Evolutionary conservation across 768 basidiomycete species (phyloP).

Genomic region (Ramaria rubella): DNA sequence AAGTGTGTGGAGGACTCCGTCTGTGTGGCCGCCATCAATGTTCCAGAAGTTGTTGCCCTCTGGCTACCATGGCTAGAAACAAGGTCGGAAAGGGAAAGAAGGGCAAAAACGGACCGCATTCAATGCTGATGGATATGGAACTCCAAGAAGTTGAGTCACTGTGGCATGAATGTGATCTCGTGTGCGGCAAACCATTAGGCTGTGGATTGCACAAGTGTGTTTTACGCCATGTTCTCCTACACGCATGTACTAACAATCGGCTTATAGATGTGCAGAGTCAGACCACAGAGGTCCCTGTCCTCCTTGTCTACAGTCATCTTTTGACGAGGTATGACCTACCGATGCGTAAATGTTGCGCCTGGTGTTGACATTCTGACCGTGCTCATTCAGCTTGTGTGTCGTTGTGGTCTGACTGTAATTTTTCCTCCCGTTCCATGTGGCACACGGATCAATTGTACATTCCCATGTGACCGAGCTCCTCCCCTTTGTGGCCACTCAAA

Average conservation of each 20-base stretch:
- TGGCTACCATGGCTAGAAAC: constrained; percentile 53
- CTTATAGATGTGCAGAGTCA: constrained; percentile 49
- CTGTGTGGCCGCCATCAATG: constrained; percentile 88
- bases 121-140: constrained; percentile 11
- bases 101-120: constrained; percentile 24
- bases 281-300: constrained; percentile 84
- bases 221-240: background rate
- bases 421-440: constrained; percentile 90
- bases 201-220: constrained; percentile 62
- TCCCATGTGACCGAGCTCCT: constrained; percentile 68
- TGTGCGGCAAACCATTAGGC: constrained; percentile 63
- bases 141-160: constrained; percentile 49
- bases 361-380: background rate
- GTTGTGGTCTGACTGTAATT: constrained; percentile 79
- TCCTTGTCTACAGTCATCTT: constrained; percentile 80
- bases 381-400: constrained; percentile 55
- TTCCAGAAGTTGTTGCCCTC: constrained; percentile 78
- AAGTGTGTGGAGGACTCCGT: constrained; percentile 68
- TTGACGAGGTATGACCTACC: constrained; percentile 66
- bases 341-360: background rate
- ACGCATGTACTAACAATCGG: background rate
- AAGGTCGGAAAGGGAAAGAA: constrained; percentile 63
- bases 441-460: constrained; percentile 66
- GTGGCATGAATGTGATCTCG: constrained; percentile 78
- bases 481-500: constrained; percentile 80